A percentile compares a stretch with the other conserved stretches of the same genome.
These are phyloP conservation scores for Tritrichomonas musculus DNA, from an alignment of 208 protist genomes.

Conservation along the genomic window DNA sequence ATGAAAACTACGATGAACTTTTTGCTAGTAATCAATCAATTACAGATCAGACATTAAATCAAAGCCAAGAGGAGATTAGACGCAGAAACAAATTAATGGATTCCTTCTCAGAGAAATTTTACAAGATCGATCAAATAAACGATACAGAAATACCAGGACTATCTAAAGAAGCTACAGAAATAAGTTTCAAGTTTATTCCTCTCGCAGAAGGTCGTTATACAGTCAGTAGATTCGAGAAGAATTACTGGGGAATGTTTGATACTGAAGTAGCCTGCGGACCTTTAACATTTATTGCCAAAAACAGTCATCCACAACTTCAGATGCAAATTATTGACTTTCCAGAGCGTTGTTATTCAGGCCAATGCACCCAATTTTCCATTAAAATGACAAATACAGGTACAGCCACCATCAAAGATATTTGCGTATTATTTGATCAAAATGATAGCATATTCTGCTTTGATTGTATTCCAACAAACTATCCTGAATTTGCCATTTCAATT, in stretches of 20 bases:
- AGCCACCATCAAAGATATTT: neutral
- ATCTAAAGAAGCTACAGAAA: neutral
- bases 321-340: neutral
- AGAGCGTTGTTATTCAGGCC: neutral
- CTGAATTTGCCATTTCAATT: no score
- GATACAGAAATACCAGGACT: neutral
- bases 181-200: neutral
- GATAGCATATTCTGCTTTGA: no score
- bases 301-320: neutral
- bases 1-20: no score
- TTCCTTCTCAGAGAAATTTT: neutral
- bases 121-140: neutral
- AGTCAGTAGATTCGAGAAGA: neutral
- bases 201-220: neutral
- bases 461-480: no score
- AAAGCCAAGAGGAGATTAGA: no score
- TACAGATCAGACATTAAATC: no score
- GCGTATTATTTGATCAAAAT: neutral
- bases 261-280: neutral
- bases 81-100: no score
- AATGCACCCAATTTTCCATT: neutral
- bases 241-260: slow-evolving; percentile 3
- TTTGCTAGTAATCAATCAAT: no score
- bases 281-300: neutral
- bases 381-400: neutral